Base-by-base conservation (phyloP, 2,329 filamentous ascomycete genomes). In the Fusarium cyanostomum region DNA sequence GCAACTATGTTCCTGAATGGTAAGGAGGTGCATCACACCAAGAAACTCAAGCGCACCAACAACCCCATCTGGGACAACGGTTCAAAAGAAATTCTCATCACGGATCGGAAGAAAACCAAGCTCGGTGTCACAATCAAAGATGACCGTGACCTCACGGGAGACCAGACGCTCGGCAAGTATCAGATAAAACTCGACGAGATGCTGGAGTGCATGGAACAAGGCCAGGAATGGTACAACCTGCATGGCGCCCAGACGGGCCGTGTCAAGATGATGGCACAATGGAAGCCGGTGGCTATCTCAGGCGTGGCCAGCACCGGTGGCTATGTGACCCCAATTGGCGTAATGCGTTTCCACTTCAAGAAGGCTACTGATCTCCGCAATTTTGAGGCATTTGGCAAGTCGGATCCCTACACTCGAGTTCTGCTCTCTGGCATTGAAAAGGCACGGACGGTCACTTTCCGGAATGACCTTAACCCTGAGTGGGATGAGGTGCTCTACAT, bases 401-500 rank as follows among this genome's bases (percentile, higher is more conserved):
- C 95, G 1, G 96, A 99, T 76, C 92, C 95, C 0, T 99, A 99
- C 71, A 92, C 89, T 18, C 89, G 94, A 37, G 90, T 98, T 2
- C 78, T 97, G 50, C 84, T 97, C 8, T 97, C 94, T 43, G 94
- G 95, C 41, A 88, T 98, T 54, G 90, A 95, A 73, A 96, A 94
- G 76, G 93, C 87, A 9, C 88, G 94, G 56, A 98, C 95, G 3
- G 95, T 99, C 46, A 98, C 94, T 0, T 97, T 95, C 82, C 89
- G 92, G 74, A 99, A 97, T 78, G 96, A 97, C 62, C 86, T 99
- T 56, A 92, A 96, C 74, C 95, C 95, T 2, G 91, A 95, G 50
- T 99, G 92, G 89, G 93, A 99, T 71, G 95, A 99, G 77, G 89
- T 99, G 21, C 85, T 97, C 18, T 99, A 99, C 73, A 85, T 99